phyloP scores from a whole-genome alignment of 768 basidiomycete genomes.

The Fomitopsis pulvina region DNA sequence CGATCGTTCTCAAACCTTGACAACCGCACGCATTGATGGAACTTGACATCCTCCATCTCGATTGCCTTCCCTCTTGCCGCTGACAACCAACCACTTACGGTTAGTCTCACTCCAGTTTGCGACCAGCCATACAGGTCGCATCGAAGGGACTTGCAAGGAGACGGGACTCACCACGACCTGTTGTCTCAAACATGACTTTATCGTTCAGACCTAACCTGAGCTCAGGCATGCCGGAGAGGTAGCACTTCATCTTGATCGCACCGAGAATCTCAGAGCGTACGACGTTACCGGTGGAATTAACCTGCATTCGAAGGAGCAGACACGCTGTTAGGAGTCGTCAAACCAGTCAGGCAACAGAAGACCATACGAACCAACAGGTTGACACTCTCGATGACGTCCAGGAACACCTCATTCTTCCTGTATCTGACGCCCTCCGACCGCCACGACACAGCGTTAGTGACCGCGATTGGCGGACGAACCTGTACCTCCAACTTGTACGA shows the following conservation, averaged over 20 bases:
- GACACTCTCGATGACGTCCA: constrained; percentile 97
- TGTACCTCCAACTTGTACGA: constrained; percentile 95
- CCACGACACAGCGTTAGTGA: constrained; percentile 99
- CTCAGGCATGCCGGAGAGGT: constrained; percentile 99
- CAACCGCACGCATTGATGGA: constrained; percentile 98
- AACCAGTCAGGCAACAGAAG: background rate
- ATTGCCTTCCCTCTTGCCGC: constrained; percentile 95
- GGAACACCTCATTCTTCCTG: constrained; percentile 97
- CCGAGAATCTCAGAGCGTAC: constrained; percentile 96
- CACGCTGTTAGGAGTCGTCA: background rate
- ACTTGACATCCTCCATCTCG: constrained; percentile 99
- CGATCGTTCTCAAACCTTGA: constrained; percentile 98
- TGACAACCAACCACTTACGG: constrained; percentile 20
- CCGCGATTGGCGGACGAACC: constrained; percentile 90
- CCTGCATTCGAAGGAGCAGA: constrained; percentile 38
- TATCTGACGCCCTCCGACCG: constrained; percentile 95
- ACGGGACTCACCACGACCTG: constrained; percentile 74
- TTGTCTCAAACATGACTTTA: constrained; percentile 99
- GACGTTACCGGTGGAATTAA: constrained; percentile 95
- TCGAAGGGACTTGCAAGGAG: background rate
- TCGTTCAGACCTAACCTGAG: constrained; percentile 93
- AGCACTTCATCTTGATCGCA: constrained; percentile 99
- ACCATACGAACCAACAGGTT: constrained; percentile 72
- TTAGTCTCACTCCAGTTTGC: too few species aligned
- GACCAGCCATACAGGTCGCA: background rate